Base-by-base conservation (phyloP, 2,329 filamentous ascomycete species). In the Arthrobotrys entomopaga region DNA sequence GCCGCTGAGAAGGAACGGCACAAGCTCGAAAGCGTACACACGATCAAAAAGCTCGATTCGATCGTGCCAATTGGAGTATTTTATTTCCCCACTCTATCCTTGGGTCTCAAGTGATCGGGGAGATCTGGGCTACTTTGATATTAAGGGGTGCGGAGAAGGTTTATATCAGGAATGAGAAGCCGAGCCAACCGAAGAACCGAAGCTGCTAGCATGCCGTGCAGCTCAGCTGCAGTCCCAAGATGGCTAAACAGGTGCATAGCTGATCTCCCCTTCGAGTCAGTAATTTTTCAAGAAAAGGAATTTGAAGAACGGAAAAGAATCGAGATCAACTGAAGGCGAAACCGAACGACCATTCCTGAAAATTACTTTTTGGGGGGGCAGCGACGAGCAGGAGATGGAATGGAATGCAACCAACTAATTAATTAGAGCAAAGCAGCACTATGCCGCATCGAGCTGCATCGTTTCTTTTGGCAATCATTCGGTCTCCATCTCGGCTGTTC, bases 371-470 rank as follows among this genome's bases (percentile, higher is more conserved):
- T 34, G 29, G 29, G 29, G 29, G 29, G 29, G 7, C 29, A 15
- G 42, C 16, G 6, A 46, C 16, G 42, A 46, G 16, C 2, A 19
- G 43, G n/a, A 13, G 20, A 5, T 19, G 46, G 46, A 22, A 50
- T 58, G 57, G 64, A 54, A 53, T 67, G 43, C 26, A 56, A 40
- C 40, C 40, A 13, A 29, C 40, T 13, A 10, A n/a, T n/a, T n/a
- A n/a, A n/a, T 24, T 56, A 22, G 34, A 38, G 59, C 22, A 20
- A 46, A 52, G 29, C 19, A 52, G 29, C 19, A 26, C 43, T 50
- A 57, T 67, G 70, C 70, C 70, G 63, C 57, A 74, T 74, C 58
- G 57, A 70, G 57, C 70, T 74, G 70, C 63, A 53, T 53, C n/a
- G 70, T 66, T 67, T 74, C 57, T 38, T 48, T 49, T 61, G 50